Conservation (phyloP, 495 filamentous ascomycete species). For the Evernia prunastri region DNA sequence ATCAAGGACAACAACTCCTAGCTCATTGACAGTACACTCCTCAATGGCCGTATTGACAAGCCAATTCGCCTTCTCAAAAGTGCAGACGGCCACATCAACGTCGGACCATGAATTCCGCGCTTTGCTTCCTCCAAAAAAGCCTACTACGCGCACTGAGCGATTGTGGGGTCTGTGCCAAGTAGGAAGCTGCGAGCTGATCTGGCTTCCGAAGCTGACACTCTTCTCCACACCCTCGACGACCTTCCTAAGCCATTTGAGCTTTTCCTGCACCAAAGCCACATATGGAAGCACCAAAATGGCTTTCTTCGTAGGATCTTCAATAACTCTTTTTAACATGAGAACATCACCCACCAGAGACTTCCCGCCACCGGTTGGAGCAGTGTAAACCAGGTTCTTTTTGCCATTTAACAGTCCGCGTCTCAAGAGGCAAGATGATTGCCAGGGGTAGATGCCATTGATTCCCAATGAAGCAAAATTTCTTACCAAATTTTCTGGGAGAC, state of each 20-base stretch:
- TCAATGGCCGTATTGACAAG: conserved; percentile 70
- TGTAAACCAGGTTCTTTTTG: conserved; percentile 68
- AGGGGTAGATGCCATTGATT: conserved; percentile 66
- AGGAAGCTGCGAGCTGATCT: conserved; percentile 20
- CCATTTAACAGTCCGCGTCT: conserved; percentile 60
- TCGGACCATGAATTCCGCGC: conserved; percentile 61
- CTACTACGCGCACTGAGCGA: conserved; percentile 55
- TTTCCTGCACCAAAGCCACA: conserved; percentile 78
- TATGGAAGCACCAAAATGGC: conserved; percentile 76
- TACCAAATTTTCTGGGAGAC: conserved; percentile 53
- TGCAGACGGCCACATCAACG: conserved; percentile 74
- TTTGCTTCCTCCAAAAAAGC: conserved; percentile 69
- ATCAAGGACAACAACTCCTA: conserved; percentile 67
- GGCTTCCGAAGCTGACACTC: conserved; percentile 24
- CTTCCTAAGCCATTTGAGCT: conserved; percentile 67
- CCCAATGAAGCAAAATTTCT: conserved; percentile 59
- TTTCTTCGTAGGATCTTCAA: conserved; percentile 59
- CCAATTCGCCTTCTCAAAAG: conserved; percentile 84
- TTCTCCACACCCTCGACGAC: conserved; percentile 59
- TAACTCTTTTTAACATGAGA: conserved; percentile 64
- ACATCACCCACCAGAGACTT: conserved; percentile 75
- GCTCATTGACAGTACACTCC: conserved; percentile 57
- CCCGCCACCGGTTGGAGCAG: conserved; percentile 77
- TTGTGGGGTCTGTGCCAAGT: conserved; percentile 36
- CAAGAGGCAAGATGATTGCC: conserved; percentile 75